phyloP scores from a whole-genome alignment of 164 flowering plant species.

The Akebia trifoliata region DNA sequence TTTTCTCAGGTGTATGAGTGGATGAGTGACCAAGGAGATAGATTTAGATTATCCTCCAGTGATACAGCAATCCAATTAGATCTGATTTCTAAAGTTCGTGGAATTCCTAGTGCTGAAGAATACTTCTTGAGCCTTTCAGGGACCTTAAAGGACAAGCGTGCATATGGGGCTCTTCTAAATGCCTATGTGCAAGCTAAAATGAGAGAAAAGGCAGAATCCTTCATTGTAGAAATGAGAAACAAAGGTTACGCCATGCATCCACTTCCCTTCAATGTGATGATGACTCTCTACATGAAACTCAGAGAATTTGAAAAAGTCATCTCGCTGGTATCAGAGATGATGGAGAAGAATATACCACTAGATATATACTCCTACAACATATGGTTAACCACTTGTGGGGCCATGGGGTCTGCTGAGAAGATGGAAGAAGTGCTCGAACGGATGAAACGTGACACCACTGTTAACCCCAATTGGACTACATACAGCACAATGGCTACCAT shows the following conservation, averaged over 20 bases:
- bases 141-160: conserved; percentile 50
- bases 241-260: conserved; percentile 46
- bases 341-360: conserved; percentile 41
- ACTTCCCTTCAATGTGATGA: conserved; percentile 84
- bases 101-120: conserved; percentile 64
- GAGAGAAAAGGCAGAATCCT: conserved; percentile 48
- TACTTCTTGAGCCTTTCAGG: conserved; percentile 53
- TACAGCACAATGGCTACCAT: conserved; percentile 80
- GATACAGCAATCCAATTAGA: conserved; percentile 88
- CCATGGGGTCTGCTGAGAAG: conserved; percentile 51
- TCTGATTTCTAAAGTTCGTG: conserved; percentile 69
- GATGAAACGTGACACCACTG: conserved; percentile 48
- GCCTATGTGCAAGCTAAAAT: conserved; percentile 52
- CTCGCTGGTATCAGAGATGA: conserved; percentile 60
- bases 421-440: conserved; percentile 68
- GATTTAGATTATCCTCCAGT: conserved; percentile 54
- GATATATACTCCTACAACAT: conserved; percentile 86
- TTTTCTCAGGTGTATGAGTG: conserved; percentile 76
- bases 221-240: conserved; percentile 39
- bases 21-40: conserved; percentile 62
- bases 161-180: conserved; percentile 75
- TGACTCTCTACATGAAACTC: conserved; percentile 84
- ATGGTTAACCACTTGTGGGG: conserved; percentile 71
- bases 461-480: conserved; percentile 80
- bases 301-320: conserved; percentile 61